These are phyloP conservation scores for Microcos paniculata DNA, from an alignment of 345 rosid species.

Conservation along the genomic window DNA sequence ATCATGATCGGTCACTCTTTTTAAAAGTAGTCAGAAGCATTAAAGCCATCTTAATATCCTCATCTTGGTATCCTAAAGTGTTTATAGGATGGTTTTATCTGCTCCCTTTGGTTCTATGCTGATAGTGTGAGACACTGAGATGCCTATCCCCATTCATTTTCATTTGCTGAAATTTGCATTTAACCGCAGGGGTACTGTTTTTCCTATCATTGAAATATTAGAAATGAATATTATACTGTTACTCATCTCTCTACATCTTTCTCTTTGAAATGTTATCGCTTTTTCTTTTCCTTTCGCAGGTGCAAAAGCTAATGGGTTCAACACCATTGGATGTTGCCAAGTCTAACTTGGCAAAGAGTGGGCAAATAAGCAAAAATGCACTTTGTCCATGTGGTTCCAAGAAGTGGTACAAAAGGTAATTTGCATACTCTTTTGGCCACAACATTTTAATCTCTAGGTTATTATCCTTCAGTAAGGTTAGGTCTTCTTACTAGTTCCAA, in stretches of 20 bases:
- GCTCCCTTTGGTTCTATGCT: not conserved
- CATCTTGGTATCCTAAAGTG: not conserved
- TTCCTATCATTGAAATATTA: not conserved
- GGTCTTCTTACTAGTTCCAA: not conserved
- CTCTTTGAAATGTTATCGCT: not conserved
- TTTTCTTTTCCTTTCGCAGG: slow-evolving; percentile 35
- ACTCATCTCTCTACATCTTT: not conserved
- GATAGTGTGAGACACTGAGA: not conserved
- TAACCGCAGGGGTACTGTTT: not conserved
- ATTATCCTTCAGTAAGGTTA: no score
- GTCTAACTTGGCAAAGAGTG: slow-evolving; percentile 86
- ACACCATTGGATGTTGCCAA: slow-evolving; percentile 82
- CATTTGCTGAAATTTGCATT: not conserved
- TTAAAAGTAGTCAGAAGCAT: not conserved
- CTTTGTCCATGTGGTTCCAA: slow-evolving; percentile 95
- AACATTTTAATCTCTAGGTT: not conserved
- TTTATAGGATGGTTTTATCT: not conserved
- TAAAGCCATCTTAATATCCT: not conserved
- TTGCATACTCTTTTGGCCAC: not conserved
- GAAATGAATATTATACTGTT: not conserved
- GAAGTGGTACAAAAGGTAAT: slow-evolving; percentile 90
- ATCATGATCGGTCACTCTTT: not conserved
- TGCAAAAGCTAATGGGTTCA: slow-evolving; percentile 88
- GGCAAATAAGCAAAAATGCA: slow-evolving; percentile 91
- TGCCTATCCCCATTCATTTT: not conserved